Percentiles rank a stretch among this genome's conserved stretches.
phyloP scores from a whole-genome alignment of 2,329 filamentous ascomycete genomes.

The Trichoderma semiorbis region DNA sequence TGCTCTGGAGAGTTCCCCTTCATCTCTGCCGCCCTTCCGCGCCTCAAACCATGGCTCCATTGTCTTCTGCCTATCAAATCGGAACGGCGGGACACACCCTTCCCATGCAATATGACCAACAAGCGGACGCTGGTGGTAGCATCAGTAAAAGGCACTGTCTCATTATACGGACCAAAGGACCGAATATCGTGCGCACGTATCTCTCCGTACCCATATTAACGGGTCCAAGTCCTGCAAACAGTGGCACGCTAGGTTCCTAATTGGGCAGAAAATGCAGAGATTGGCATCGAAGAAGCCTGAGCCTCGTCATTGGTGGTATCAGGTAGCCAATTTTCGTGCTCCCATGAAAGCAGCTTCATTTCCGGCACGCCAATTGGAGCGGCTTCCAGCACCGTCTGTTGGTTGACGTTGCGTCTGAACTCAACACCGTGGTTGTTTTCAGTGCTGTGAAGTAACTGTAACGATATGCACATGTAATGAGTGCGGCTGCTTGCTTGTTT shows the following conservation, averaged over 20 bases:
- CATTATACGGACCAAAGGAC: slow-evolving; percentile 10
- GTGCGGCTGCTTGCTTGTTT: background rate
- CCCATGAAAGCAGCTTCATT: background rate
- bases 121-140: background rate
- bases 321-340: background rate
- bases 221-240: slow-evolving; percentile 1
- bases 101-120: background rate
- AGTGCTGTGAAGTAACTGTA: background rate
- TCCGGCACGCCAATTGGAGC: background rate
- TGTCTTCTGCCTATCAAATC: background rate
- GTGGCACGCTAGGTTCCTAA: background rate
- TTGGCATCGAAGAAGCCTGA: background rate
- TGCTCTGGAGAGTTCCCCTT: background rate
- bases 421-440: background rate
- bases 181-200: slow-evolving; percentile 10
- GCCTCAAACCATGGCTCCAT: background rate
- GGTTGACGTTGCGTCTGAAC: background rate
- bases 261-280: background rate
- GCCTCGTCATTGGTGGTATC: slow-evolving; percentile 4
- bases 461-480: background rate
- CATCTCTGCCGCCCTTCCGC: background rate
- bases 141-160: background rate
- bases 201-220: slow-evolving; percentile 5
- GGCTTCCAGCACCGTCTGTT: background rate
- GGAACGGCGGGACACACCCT: background rate